phyloP scores from a whole-genome alignment of 306 rosid species.

The Hippophae tibetana region DNA sequence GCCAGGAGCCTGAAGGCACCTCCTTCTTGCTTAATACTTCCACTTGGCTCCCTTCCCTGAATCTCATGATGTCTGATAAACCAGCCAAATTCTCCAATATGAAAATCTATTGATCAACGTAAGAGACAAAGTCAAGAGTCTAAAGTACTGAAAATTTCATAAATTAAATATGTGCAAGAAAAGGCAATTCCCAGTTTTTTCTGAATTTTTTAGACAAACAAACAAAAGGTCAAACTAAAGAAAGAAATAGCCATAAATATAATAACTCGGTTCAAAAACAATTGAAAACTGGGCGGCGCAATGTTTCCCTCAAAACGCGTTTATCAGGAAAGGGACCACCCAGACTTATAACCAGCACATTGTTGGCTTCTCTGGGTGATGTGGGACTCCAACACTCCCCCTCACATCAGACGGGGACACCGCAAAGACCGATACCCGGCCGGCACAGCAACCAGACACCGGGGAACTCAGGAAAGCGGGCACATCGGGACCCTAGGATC shows the following conservation, averaged over 20 bases:
- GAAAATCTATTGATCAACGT: constrained; percentile 23
- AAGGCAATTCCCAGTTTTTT: neutral
- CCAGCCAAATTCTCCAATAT: constrained; percentile 11
- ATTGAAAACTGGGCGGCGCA: too few species aligned
- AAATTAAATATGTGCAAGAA: neutral
- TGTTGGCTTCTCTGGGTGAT: too few species aligned
- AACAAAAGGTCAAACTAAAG: constrained; percentile 18
- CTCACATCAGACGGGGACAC: too few species aligned
- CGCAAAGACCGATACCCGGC: too few species aligned
- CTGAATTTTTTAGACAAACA: constrained; percentile 11
- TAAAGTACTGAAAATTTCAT: constrained; percentile 1
- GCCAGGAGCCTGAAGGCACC: constrained; percentile 81
- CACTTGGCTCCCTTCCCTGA: constrained; percentile 73
- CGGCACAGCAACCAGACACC: too few species aligned
- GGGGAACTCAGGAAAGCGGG: too few species aligned
- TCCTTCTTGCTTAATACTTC: constrained; percentile 73
- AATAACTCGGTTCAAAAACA: neutral
- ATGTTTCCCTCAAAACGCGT: too few species aligned
- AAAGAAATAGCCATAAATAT: constrained; percentile 17
- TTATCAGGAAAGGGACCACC: too few species aligned
- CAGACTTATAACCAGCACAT: too few species aligned
- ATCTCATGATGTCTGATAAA: constrained; percentile 42
- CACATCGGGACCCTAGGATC: too few species aligned
- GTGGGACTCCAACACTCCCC: too few species aligned
- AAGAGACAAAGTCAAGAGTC: constrained; percentile 15